Base-by-base conservation (phyloP, 2,329 filamentous ascomycete species). In the Ceratocystis colombiana region DNA sequence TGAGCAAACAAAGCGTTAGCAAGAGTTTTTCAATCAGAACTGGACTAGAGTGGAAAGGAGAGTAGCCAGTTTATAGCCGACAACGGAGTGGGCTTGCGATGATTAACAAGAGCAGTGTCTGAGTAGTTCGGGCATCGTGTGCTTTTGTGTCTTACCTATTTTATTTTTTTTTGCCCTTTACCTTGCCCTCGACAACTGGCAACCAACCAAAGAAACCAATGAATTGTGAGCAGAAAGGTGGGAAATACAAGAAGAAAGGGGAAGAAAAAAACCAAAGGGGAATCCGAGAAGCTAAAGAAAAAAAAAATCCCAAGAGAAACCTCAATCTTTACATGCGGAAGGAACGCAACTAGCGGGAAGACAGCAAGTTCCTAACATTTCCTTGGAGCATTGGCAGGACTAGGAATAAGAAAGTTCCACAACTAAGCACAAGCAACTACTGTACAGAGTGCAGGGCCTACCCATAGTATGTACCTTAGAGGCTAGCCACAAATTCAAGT, bases 241-340 rank as follows among this genome's bases (percentile, higher is more conserved):
- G 46, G n/a, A 30, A 44, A 48, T 48, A 48, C 44, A n/a, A 48
- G 20, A 30, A 37, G 33, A 53, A 22, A 41, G n/a, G 15, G 41
- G 33, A 53, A 22, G 17, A 64, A 53, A 50, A 28, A 33, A 50
- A 22, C 12, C n/a, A 45, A 22, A 37, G 17, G 25, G 28, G n/a
- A 33, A 30, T 17, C 10, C 3, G 20, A 17, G 28, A 33, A 59
- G 22, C 5, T 25, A 20, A 25, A 41, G 30, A 22, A 41, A 41
- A 20, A n/a, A 37, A 53, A 53, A 41, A 55, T 33, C 10, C 45
- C 61, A 48, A 37, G 55, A 30, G 55, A 50, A 28, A 37, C 55
- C 3, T 59, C 28, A 59, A 59, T 59, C 55, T 59, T 59, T 59
- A 59, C 55, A 59, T 59, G 55, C 55, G 55, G 55, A 59, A 59